Evolutionary conservation across 1,139 yeast genomes (phyloP), one percentile per base, ranked within the genome.

Genomic region (Yamadazyma blattariae): DNA sequence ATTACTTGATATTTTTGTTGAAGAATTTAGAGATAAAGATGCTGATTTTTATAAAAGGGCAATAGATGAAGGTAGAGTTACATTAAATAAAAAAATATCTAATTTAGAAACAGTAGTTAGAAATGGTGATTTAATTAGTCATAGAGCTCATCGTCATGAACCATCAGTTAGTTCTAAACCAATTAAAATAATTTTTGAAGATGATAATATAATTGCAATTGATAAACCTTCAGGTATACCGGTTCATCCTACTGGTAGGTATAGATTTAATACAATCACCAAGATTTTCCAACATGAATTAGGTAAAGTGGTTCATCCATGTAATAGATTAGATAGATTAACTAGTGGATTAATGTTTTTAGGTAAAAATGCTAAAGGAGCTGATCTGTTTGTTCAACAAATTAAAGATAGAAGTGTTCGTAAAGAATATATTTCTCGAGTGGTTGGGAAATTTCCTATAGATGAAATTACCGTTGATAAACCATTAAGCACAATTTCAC

Each of bases 151-250:
- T 54, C 75, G 95, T 38, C 96, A 92, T 51, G 97, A 90, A 51
- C 96, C 96, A 2, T 82, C 96, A 0, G 96, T 92, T 1, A 71
- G 87, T 2, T 77, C 90, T 0, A 67, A 78, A 35, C 76, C 77
- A 0, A 82, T 92, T 30, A 74, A 73, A 37, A 81, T 88, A 27
- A 90, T 92, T 0, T 78, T 72, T 52, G 90, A 89, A 52, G 83
- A 88, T 54, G 92, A 85, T 13, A 77, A 85, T 34, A 60, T 89
- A 23, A 71, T 92, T 7, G 96, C 86, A 1, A 84, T 94, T 20
- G 96, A 92, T 56, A 92, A 92, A 48, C 98, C 99, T 0, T 77
- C 95, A 3, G 97, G 98, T 0, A 77, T 92, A 4, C 97, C 99
- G 0, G 97, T 84, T 1, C 98, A 92, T 56, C 98, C 99, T 1